Evolutionary conservation across 306 rosid species (phyloP), one percentile per base, ranked within the genome.

Genomic region (Bauhinia variegata): DNA sequence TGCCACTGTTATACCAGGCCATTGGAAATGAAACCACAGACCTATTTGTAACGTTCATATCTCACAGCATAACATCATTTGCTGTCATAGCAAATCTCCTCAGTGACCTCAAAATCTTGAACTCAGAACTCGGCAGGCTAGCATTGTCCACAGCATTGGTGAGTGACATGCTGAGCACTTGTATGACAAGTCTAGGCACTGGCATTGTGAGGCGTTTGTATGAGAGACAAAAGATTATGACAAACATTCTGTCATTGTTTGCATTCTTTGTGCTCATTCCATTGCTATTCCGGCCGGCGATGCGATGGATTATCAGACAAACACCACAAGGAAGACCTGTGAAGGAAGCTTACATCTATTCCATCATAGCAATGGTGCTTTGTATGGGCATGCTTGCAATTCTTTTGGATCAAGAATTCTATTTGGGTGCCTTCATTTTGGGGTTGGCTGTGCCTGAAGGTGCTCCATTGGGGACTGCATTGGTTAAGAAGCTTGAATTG

Each of bases 361-460:
- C 1, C 16, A 32, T 69, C 43, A 23, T 79, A 6, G 9, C 50
- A 5, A 17, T 54, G 41, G 52, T 77, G 46, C 18, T 80, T 1
- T 31, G 19, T 1, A 23, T 78, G 4, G 71, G 73, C 0, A 6
- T 54, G 7, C 1, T 75, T 1, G 19, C 83, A 8, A 1, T 39
- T 15, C 0, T 0, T 1, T 50, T 43, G 23, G 48, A 61, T 11
- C 79, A 57, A 17, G 6, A 36, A 11, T 47, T 74, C 31, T 7
- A 57, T 14, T 23, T 77, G 3, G 85, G 88, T 5, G 77, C 85
- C 49, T 47, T 64, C 32, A 28, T 84, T 8, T 52, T 84, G 2
- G 88, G 88, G 6, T 54, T 84, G 77, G 55, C 66, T 17, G 63
- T 80, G 2, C 85, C 85, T 10, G 80, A 69, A 32, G 88, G 88